Evolutionary conservation across 1,284 basidiomycete genomes (phyloP).

Genomic region (Coriolopsis trogii): DNA sequence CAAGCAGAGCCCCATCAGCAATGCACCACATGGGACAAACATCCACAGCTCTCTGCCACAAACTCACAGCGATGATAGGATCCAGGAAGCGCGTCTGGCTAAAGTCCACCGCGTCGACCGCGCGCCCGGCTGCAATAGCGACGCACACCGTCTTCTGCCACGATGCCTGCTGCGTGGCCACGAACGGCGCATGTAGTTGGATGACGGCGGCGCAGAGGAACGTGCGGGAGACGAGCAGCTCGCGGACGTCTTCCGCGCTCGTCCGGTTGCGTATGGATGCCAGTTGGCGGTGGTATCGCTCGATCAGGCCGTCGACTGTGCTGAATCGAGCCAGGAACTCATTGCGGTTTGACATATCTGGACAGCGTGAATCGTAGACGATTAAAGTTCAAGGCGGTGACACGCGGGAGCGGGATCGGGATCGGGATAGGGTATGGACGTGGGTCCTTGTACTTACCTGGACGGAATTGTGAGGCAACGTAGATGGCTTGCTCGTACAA

Average conservation of each 20-base stretch:
- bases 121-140: constrained; percentile 18
- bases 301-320: constrained; percentile 21
- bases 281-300: constrained; percentile 18
- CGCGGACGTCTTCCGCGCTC: constrained; percentile 16
- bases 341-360: constrained; percentile 16
- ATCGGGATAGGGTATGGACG: neutral
- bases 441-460: constrained; percentile 1
- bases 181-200: constrained; percentile 19
- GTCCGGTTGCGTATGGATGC: constrained; percentile 8
- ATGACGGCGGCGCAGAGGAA: constrained; percentile 24
- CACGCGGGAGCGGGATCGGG: too few species aligned
- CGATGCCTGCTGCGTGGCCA: constrained; percentile 11
- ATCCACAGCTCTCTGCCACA: neutral
- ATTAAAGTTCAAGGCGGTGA: too few species aligned
- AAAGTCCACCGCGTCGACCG: constrained; percentile 17
- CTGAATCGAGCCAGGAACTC: constrained; percentile 13
- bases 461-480: constrained; percentile 18
- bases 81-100: constrained; percentile 19
- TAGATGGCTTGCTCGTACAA: constrained; percentile 38
- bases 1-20: neutral
- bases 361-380: too few species aligned
- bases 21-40: neutral
- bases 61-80: constrained; percentile 26
- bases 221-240: constrained; percentile 23
- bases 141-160: constrained; percentile 18